These are phyloP conservation scores for Aspergillus olivimuriae DNA, from an alignment of 495 filamentous ascomycete genomes.

Conservation along the genomic window DNA sequence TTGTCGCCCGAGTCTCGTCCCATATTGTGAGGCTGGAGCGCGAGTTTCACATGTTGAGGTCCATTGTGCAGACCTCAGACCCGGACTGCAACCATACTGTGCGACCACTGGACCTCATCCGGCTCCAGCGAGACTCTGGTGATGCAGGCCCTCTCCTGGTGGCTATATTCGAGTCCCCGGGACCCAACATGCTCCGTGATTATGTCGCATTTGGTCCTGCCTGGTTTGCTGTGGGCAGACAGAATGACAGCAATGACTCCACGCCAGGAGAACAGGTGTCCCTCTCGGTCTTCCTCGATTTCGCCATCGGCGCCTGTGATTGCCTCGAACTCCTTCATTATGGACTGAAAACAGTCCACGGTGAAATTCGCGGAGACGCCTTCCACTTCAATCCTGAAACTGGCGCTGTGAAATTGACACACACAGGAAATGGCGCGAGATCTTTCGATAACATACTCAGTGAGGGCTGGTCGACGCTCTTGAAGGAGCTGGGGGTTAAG, in stretches of 20 bases:
- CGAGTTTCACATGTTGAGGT: slow-evolving; percentile 72
- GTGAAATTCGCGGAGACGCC: slow-evolving; percentile 79
- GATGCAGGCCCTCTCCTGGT: slow-evolving; percentile 62
- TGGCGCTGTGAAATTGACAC: slow-evolving; percentile 67
- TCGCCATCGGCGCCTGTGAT: slow-evolving; percentile 78
- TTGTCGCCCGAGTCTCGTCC: slow-evolving; percentile 73
- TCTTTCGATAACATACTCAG: slow-evolving; percentile 86
- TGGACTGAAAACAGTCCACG: slow-evolving; percentile 73
- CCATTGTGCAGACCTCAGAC: slow-evolving; percentile 62
- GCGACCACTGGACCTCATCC: slow-evolving; percentile 65
- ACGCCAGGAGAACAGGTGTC: slow-evolving; percentile 55
- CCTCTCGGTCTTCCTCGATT: slow-evolving; percentile 71
- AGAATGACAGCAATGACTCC: slow-evolving; percentile 43
- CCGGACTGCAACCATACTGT: slow-evolving; percentile 68
- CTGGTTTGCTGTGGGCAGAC: slow-evolving; percentile 50
- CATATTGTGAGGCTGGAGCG: slow-evolving; percentile 77
- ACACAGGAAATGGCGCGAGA: slow-evolving; percentile 74
- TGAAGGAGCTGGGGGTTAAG: slow-evolving; percentile 70
- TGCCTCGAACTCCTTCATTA: slow-evolving; percentile 84
- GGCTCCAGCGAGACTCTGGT: slow-evolving; percentile 55
- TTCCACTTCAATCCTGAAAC: slow-evolving; percentile 72
- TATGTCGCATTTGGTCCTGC: slow-evolving; percentile 73
- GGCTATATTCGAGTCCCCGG: slow-evolving; percentile 73
- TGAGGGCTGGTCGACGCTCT: slow-evolving; percentile 75
- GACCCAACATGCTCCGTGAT: slow-evolving; percentile 62